Conservation (phyloP, 176 grass and related monocot genomes). For the Zizania latifolia region DNA sequence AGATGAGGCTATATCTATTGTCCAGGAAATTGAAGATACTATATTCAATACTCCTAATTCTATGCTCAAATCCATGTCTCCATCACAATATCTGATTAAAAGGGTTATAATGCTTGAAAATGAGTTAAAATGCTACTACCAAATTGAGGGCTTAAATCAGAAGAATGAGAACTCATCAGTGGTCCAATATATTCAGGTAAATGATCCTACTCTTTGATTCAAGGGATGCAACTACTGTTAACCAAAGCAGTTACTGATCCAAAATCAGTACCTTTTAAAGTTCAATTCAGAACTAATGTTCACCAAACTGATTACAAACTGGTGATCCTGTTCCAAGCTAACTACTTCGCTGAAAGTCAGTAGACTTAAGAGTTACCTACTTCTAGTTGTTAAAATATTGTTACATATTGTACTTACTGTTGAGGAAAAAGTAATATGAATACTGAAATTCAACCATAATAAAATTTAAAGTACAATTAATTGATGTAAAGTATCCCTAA, state of each 20-base stretch:
- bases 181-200: conserved; percentile 92
- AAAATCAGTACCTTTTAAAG: not conserved
- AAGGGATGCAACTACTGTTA: not conserved
- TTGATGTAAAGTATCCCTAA: not conserved
- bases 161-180: conserved; percentile 86
- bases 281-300: conserved; percentile 11
- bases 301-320: not conserved
- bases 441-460: not conserved
- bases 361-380: not conserved
- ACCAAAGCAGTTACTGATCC: not conserved
- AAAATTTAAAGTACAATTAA: not conserved
- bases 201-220: not conserved
- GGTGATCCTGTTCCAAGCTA: not conserved
- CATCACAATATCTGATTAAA: conserved; percentile 67
- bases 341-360: not conserved
- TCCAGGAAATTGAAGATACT: conserved; percentile 61
- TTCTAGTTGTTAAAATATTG: not conserved
- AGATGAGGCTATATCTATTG: conserved; percentile 68
- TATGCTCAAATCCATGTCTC: conserved; percentile 61
- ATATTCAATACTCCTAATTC: conserved; percentile 59
- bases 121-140: conserved; percentile 64
- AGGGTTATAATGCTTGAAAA: conserved; percentile 75
- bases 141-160: conserved; percentile 64
- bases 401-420: conserved; percentile 13
- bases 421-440: not conserved